These are phyloP conservation scores for Achaetomiella virescens DNA, from an alignment of 495 filamentous ascomycete species.

Conservation along the genomic window DNA sequence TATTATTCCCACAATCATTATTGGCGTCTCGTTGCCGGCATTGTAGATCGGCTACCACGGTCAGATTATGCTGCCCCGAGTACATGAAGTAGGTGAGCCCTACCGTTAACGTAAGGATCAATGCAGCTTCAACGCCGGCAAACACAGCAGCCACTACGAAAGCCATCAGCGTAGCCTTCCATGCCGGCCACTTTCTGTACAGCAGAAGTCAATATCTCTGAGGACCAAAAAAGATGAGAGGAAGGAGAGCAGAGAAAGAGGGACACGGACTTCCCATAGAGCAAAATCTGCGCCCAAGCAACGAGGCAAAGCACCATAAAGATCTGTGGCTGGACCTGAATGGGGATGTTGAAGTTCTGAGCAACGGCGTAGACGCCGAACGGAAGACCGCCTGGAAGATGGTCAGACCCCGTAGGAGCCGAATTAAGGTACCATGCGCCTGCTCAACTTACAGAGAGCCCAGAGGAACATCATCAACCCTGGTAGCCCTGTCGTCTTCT, in stretches of 20 bases:
- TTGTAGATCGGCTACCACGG: constrained; percentile 43
- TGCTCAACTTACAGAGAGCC: constrained; percentile 55
- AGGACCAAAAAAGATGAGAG: too few relatives aligned
- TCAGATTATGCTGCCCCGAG: constrained; percentile 1
- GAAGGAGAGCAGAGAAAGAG: background rate
- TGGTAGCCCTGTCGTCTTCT: constrained; percentile 68
- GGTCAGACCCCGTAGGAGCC: background rate
- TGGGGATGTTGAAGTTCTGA: constrained; percentile 66
- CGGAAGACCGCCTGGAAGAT: constrained; percentile 37
- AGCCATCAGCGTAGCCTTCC: constrained; percentile 45
- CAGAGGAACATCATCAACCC: constrained; percentile 70
- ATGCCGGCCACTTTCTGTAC: constrained; percentile 43
- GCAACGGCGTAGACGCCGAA: constrained; percentile 40
- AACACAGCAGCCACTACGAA: constrained; percentile 40
- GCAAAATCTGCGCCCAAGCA: constrained; percentile 59
- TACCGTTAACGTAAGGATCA: constrained; percentile 60
- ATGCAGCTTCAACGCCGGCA: constrained; percentile 52
- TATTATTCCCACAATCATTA: constrained; percentile 57
- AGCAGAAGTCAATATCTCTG: background rate
- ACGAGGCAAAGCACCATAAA: constrained; percentile 60
- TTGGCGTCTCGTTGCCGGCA: constrained; percentile 44
- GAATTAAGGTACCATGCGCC: background rate
- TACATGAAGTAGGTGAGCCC: background rate
- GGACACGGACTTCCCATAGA: constrained; percentile 53
- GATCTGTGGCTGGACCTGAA: constrained; percentile 68